Base-by-base conservation (phyloP, 2,329 filamentous ascomycete genomes). In the Trichoderma afroharzianum region DNA sequence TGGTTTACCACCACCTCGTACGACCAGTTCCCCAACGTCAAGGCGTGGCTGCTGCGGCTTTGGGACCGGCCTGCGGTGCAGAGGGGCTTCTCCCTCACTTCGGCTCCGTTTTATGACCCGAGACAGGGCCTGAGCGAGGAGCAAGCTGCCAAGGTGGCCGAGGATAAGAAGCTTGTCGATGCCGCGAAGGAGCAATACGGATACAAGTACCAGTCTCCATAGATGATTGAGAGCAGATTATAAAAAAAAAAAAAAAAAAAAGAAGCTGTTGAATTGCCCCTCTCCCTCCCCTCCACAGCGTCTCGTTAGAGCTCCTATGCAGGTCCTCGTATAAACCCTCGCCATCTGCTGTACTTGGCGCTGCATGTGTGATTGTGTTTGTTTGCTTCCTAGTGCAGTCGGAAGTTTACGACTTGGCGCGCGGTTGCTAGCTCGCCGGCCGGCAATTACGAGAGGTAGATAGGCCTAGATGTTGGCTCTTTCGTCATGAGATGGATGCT, bases 21-120 rank as follows among this genome's bases (percentile, higher is more conserved):
- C 3, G 79, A 82, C 1, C 89, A 93, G 73, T 96, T 94, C 81
- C 93, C 93, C 1, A 81, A 87, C 47, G 80, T 97, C 74, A 89
- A 92, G 77, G 87, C 87, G 4, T 97, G 94, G 94, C 85, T 94
- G 75, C 87, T 92, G 72, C 86, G 86, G 69, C 86, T 97, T 83
- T 83, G 88, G 47, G 85, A 87, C 69, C 86, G 93, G 1, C 89
- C 91, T 0, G 93, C 85, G 2, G 86, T 94, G 9, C 88, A 94
- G 81, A 93, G 91, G 81, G 94, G 92, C 6, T 84, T 89, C 71
- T 85, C 93, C 80, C 87, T 94, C 5, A 93, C 93, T 1, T 83
- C 86, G 18, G 85, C 82, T 14, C 86, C 92, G 74, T n/a, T 32
- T 21, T n/a, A 33, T 6, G 70, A 64, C 72, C 32, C 72, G 61